These are phyloP conservation scores for Xylaria scruposa DNA, from an alignment of 495 filamentous ascomycete species.

Conservation along the genomic window DNA sequence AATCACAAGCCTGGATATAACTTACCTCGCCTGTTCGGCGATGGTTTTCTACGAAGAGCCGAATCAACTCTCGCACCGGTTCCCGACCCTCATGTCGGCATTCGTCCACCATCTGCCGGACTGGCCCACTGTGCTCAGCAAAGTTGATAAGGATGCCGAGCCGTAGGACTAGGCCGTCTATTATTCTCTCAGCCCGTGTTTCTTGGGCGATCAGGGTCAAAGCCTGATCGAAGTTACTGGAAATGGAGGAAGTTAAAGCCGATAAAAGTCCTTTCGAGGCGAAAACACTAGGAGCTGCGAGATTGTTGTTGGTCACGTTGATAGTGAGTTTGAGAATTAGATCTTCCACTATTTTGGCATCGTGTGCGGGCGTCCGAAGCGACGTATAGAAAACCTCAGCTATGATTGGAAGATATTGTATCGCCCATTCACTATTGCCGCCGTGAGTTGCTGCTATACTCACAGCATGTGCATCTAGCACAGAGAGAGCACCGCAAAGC, in stretches of 20 bases:
- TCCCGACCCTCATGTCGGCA: slow-evolving; percentile 37
- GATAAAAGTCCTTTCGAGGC: slow-evolving; percentile 62
- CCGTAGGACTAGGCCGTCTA: slow-evolving; percentile 78
- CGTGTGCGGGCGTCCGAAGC: slow-evolving; percentile 40
- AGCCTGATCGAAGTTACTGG: slow-evolving; percentile 50
- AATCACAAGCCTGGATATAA: slow-evolving; percentile 43
- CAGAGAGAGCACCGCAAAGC: slow-evolving; percentile 47
- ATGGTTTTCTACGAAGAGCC: slow-evolving; percentile 60
- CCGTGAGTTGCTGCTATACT: slow-evolving; percentile 46
- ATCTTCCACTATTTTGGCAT: slow-evolving; percentile 44
- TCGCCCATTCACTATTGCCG: slow-evolving; percentile 43
- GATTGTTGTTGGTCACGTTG: slow-evolving; percentile 87
- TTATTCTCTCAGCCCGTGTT: slow-evolving; percentile 45
- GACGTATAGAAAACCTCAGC: slow-evolving; percentile 47
- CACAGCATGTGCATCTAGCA: slow-evolving; percentile 54
- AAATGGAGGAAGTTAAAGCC: slow-evolving; percentile 56
- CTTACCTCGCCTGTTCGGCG: slow-evolving; percentile 57
- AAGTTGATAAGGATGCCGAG: slow-evolving; percentile 90
- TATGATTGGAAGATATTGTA: slow-evolving; percentile 48
- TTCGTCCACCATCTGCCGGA: slow-evolving; percentile 39
- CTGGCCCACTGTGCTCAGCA: slow-evolving; percentile 66
- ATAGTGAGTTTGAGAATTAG: slow-evolving; percentile 73
- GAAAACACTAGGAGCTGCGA: slow-evolving; percentile 69
- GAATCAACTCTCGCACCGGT: slow-evolving; percentile 54
- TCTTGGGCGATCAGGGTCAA: slow-evolving; percentile 48